A percentile compares a stretch with the other conserved stretches of the same genome.
phyloP scores from a whole-genome alignment of 331 rosid species.

The Prunus yedoensis region DNA sequence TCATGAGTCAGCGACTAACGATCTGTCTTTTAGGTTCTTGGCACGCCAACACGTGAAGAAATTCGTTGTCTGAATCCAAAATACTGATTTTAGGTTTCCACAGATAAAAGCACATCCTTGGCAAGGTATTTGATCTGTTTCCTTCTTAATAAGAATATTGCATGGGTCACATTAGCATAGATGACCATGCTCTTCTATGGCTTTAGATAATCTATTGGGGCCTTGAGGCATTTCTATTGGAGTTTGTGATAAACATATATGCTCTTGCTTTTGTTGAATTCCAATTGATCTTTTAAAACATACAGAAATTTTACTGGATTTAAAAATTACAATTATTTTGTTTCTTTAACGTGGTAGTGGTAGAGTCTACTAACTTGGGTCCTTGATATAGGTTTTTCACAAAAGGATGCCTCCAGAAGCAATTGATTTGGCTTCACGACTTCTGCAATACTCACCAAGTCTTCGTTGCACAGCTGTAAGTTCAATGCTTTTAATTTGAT shows the following conservation, averaged over 20 bases:
- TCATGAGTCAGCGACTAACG: constrained; percentile 7
- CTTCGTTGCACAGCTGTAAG: constrained; percentile 96
- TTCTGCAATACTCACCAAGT: constrained; percentile 92
- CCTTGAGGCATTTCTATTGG: not conserved
- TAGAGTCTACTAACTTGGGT: not conserved
- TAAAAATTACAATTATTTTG: not conserved
- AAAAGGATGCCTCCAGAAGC: constrained; percentile 98
- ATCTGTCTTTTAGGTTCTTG: constrained; percentile 67
- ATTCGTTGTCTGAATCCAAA: constrained; percentile 99
- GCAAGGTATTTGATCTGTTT: constrained; percentile 65
- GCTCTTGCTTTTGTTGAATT: not conserved
- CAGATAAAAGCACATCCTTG: constrained; percentile 96
- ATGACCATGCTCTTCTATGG: not conserved
- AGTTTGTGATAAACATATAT: not conserved
- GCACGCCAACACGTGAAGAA: constrained; percentile 97
- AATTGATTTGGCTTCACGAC: constrained; percentile 87
- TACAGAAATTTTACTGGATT: not conserved
- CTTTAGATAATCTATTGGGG: not conserved
- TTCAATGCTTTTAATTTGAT: constrained; percentile 16
- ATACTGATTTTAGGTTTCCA: constrained; percentile 92
- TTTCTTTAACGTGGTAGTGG: not conserved
- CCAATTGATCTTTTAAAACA: not conserved
- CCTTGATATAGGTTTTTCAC: constrained; percentile 70
- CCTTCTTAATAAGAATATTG: constrained; percentile 6
- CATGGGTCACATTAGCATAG: not conserved